These are phyloP conservation scores for Colletotrichum abscissum DNA, from an alignment of 2,329 filamentous ascomycete genomes.

Conservation along the genomic window DNA sequence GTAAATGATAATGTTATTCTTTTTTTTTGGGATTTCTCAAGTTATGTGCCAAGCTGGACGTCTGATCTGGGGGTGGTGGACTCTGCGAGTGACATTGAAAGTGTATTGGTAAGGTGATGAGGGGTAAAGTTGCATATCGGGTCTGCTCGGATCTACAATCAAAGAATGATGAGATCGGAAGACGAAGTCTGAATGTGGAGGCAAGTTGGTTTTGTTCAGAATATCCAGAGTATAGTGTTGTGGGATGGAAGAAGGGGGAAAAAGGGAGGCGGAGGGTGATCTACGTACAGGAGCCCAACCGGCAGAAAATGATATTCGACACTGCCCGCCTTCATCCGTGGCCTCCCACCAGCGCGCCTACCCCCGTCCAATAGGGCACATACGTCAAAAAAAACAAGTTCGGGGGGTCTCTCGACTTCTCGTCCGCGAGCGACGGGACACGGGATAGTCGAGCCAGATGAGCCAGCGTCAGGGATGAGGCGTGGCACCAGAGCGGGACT, in stretches of 20 bases:
- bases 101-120: conserved; percentile 31
- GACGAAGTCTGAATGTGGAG: conserved; percentile 19
- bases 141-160: conserved; percentile 31
- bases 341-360: conserved; percentile 29
- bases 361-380: conserved; percentile 33
- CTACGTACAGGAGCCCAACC: conserved; percentile 29
- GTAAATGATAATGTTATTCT: conserved; percentile 1
- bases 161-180: conserved; percentile 32
- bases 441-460: conserved; percentile 12
- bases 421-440: conserved; percentile 17
- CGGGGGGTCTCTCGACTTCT: not conserved
- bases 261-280: conserved; percentile 10
- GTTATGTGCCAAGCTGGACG: conserved; percentile 35
- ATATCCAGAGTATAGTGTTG: conserved; percentile 30
- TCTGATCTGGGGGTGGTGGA: conserved; percentile 34
- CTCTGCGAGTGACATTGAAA: conserved; percentile 33
- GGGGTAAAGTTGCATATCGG: conserved; percentile 36
- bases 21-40: conserved; percentile 26
- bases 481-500: conserved; percentile 23
- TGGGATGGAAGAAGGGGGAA: conserved; percentile 21
- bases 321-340: conserved; percentile 32
- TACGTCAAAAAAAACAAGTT: conserved; percentile 13
- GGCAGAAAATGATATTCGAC: conserved; percentile 34
- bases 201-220: conserved; percentile 32
- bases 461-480: conserved; percentile 20